These are phyloP conservation scores for Pestalotiopsis sp. DNA, from an alignment of 2,329 filamentous ascomycete genomes.

Conservation along the genomic window DNA sequence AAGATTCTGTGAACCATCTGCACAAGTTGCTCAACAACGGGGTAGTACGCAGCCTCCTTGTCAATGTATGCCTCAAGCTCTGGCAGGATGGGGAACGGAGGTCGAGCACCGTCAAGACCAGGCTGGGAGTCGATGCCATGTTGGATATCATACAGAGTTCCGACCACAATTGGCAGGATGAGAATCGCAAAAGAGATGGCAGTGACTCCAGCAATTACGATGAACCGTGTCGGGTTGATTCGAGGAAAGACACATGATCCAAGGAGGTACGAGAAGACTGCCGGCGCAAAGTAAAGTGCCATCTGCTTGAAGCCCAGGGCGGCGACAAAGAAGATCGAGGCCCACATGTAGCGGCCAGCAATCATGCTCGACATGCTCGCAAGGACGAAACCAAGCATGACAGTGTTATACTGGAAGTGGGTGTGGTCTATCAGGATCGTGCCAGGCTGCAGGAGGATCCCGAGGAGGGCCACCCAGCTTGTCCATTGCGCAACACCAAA, in stretches of 20 bases:
- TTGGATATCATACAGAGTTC: conserved; percentile 69
- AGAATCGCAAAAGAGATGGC: conserved; percentile 73
- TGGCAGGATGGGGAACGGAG: conserved; percentile 64
- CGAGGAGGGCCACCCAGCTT: conserved; percentile 80
- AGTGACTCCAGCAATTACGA: conserved; percentile 77
- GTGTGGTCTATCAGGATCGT: conserved; percentile 87
- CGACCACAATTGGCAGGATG: conserved; percentile 74
- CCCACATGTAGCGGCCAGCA: conserved; percentile 83
- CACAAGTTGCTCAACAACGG: conserved; percentile 74
- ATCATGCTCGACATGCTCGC: conserved; percentile 88
- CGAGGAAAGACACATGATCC: conserved; percentile 82
- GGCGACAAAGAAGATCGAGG: conserved; percentile 89
- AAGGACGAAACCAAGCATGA: conserved; percentile 92
- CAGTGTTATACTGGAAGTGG: conserved; percentile 93
- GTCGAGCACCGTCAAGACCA: conserved; percentile 60
- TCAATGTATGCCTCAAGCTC: conserved; percentile 63
- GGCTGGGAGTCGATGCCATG: conserved; percentile 62
- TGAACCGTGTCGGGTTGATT: conserved; percentile 67
- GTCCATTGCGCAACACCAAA: conserved; percentile 82
- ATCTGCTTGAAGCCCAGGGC: conserved; percentile 99
- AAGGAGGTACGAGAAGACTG: conserved; percentile 88
- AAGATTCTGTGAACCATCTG: conserved; percentile 94
- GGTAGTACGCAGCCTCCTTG: conserved; percentile 70
- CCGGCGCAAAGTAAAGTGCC: conserved; percentile 95
- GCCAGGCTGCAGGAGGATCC: conserved; percentile 88